These are phyloP conservation scores for Fraxinus angustifolia DNA, from an alignment of 305 asterid genomes.

Conservation along the genomic window DNA sequence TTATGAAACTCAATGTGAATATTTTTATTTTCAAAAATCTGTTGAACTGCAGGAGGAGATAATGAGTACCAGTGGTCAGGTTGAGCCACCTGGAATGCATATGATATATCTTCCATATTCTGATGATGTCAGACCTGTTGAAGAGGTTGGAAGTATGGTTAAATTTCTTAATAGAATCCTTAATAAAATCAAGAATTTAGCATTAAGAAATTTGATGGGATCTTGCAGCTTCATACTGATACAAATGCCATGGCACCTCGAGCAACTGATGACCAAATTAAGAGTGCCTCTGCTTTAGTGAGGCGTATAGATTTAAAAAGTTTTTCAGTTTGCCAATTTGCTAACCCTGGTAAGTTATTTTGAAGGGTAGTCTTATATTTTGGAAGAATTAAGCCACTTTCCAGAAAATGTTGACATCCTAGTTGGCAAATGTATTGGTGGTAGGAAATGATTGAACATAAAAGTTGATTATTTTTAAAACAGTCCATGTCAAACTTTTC, in stretches of 20 bases:
- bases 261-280: slow-evolving; percentile 80
- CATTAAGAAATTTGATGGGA: slow-evolving; percentile 18
- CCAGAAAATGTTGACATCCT: no score
- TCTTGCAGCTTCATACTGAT: slow-evolving; percentile 60
- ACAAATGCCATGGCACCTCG: slow-evolving; percentile 42
- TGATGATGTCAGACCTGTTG: slow-evolving; percentile 82
- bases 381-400: neutral
- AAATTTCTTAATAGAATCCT: slow-evolving; percentile 15
- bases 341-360: slow-evolving; percentile 73
- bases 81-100: slow-evolving; percentile 98
- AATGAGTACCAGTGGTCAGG: slow-evolving; percentile 66
- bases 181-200: neutral
- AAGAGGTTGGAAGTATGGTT: slow-evolving; percentile 56
- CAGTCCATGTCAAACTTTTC: no score
- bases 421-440: no score
- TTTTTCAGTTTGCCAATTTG: slow-evolving; percentile 90
- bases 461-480: no score
- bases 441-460: no score
- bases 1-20: slow-evolving; percentile 14
- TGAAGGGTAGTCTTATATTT: slow-evolving; percentile 1
- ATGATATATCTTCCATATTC: slow-evolving; percentile 91
- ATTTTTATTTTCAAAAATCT: slow-evolving; percentile 11
- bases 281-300: slow-evolving; percentile 61
- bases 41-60: slow-evolving; percentile 68
- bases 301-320: slow-evolving; percentile 75